Evolutionary conservation across 163 green algal species (phyloP), one percentile per base, ranked within the genome.

Genomic region (Chloromonas sp.): DNA sequence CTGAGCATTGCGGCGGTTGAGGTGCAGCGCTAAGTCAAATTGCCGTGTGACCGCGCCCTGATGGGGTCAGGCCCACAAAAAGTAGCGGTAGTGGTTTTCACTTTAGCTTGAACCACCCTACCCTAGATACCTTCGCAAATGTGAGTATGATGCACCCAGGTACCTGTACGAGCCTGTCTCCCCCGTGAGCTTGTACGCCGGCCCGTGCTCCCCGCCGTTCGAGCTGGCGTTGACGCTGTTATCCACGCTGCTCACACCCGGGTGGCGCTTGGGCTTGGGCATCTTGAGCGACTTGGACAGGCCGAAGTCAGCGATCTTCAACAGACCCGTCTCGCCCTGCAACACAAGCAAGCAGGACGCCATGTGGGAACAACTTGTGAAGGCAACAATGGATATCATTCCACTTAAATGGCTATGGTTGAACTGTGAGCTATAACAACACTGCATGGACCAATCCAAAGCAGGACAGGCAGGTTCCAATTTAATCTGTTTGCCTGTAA

Each of bases 291-390:
- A 96, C 87, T 98, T 98, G 79, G 88, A 94, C 36, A 98, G 87
- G 0, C 94, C 95, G 86, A 98, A 98, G 85, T 98, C 95, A 1
- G 95, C 95, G 71, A 98, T 92, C 89, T 98, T 98, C 58, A 96
- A 89, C 1, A 89, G 87, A 8, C 94, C 94, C 0, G 91, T 91
- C 81, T 96, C 89, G 66, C 74, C 62, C 81, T 84, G 62, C 57
- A 66, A 15, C n/a, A 3, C 58, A 71, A 71, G 60, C 59, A 83
- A 8, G n/a, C 79, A 83, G 59, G 2, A 71, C 79, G 57, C n/a
- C 74, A 81, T 14, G 14, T 14, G 13, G 8, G 74, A 81, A 74
- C 36, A 36, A 36, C 71, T 14, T 79, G 3, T 79, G 14, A 79
- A 2, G 14, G 8, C 71, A 79, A n/a, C 66, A 76, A 8, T 0